These are phyloP conservation scores for Microsporum audouinii DNA, from an alignment of 2,329 filamentous ascomycete genomes.

Conservation along the genomic window DNA sequence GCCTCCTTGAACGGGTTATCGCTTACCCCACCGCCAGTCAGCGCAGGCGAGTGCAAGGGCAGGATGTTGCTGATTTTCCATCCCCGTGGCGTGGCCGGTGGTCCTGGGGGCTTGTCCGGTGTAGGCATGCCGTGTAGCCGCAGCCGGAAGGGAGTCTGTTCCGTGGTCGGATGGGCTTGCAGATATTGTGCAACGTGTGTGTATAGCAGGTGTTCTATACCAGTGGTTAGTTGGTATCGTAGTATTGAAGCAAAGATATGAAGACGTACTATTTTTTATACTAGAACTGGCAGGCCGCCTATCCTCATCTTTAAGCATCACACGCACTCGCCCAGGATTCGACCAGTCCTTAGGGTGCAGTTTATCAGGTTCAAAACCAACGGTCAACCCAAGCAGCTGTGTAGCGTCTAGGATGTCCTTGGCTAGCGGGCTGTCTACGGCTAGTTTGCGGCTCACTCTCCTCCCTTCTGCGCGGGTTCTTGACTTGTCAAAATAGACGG, in stretches of 20 bases:
- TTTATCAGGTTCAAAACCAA: slow-evolving; percentile 83
- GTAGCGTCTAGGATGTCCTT: slow-evolving; percentile 83
- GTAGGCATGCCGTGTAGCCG: slow-evolving; percentile 62
- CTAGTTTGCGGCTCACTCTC: slow-evolving; percentile 59
- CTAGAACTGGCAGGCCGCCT: slow-evolving; percentile 40
- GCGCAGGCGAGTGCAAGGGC: slow-evolving; percentile 75
- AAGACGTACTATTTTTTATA: slow-evolving; percentile 52
- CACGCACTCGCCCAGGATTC: slow-evolving; percentile 81
- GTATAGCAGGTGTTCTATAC: slow-evolving; percentile 69
- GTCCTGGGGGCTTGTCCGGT: slow-evolving; percentile 55
- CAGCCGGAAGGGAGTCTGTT: slow-evolving; percentile 57
- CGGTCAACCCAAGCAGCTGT: slow-evolving; percentile 48
- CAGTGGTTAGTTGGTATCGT: background rate
- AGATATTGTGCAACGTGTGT: slow-evolving; percentile 67
- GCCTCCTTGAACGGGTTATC: slow-evolving; percentile 95
- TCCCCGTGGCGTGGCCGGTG: slow-evolving; percentile 66
- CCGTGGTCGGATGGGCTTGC: slow-evolving; percentile 63
- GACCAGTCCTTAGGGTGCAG: slow-evolving; percentile 94
- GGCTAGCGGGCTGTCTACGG: slow-evolving; percentile 75
- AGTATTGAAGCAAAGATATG: background rate
- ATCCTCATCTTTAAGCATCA: slow-evolving; percentile 52
- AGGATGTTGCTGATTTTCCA: slow-evolving; percentile 83
- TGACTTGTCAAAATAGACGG: slow-evolving; percentile 79
- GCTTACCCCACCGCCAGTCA: slow-evolving; percentile 84
- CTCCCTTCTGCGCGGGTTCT: slow-evolving; percentile 60